These are phyloP conservation scores for Thermoascus crustaceus DNA, from an alignment of 2,329 filamentous ascomycete genomes.

Conservation along the genomic window DNA sequence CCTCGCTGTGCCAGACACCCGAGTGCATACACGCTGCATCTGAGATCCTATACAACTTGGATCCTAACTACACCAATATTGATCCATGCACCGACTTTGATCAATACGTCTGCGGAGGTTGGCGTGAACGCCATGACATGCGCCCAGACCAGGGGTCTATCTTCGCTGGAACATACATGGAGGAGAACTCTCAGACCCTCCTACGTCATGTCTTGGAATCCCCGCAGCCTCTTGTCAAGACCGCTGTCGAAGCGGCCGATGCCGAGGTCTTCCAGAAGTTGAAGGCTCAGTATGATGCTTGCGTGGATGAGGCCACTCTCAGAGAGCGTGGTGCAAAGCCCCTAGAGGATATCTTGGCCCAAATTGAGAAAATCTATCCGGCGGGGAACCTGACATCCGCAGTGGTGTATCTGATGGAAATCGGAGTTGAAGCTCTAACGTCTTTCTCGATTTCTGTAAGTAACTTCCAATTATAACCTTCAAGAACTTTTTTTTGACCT, in stretches of 20 bases:
- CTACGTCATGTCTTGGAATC: conserved; percentile 58
- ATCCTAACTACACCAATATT: conserved; percentile 53
- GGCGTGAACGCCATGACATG: conserved; percentile 56
- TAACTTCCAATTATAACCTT: neutral
- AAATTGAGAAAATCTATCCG: conserved; percentile 43
- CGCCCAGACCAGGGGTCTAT: conserved; percentile 54
- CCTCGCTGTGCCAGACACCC: conserved; percentile 46
- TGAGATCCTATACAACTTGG: conserved; percentile 54
- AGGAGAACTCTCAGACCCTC: conserved; percentile 50
- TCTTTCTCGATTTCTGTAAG: conserved; percentile 26
- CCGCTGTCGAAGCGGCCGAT: conserved; percentile 6
- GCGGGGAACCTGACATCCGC: conserved; percentile 26
- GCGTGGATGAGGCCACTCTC: conserved; percentile 54
- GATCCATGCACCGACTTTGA: conserved; percentile 65
- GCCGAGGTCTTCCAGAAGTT: conserved; percentile 56
- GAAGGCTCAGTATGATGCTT: conserved; percentile 56
- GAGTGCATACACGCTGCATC: conserved; percentile 57
- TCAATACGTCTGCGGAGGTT: conserved; percentile 59
- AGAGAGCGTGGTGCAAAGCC: conserved; percentile 49
- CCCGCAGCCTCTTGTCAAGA: too few relatives aligned
- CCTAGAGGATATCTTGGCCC: conserved; percentile 47
- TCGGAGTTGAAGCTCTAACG: conserved; percentile 29
- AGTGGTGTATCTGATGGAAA: conserved; percentile 29
- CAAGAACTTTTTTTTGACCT: neutral
- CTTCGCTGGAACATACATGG: conserved; percentile 55